Evolutionary conservation across 495 filamentous ascomycete genomes (phyloP).

Genomic region (Melanomma pulvis-pyrius): DNA sequence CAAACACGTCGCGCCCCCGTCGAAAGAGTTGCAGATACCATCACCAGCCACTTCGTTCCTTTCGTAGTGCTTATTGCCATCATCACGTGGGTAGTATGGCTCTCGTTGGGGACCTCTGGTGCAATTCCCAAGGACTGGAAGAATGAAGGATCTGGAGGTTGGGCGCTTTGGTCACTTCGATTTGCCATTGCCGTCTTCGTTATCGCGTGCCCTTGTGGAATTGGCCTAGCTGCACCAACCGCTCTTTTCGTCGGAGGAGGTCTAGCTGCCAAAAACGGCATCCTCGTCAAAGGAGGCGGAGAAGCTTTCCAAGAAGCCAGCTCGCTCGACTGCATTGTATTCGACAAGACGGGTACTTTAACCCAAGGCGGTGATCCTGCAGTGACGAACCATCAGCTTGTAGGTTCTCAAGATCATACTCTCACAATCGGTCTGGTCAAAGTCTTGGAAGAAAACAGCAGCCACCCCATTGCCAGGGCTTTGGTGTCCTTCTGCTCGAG

Average conservation of each 20-base stretch:
- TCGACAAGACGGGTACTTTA: constrained; percentile 95
- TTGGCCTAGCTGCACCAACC: constrained; percentile 89
- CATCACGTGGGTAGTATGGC: constrained; percentile 81
- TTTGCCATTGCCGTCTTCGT: constrained; percentile 97
- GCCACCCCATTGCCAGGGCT: constrained; percentile 84
- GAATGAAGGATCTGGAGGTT: constrained; percentile 68
- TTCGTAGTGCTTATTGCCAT: constrained; percentile 80
- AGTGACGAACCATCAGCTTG: constrained; percentile 70
- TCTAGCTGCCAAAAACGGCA: constrained; percentile 83
- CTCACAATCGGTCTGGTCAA: constrained; percentile 60
- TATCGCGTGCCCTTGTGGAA: constrained; percentile 90
- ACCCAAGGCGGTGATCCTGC: constrained; percentile 81
- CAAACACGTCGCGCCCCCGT: constrained; percentile 86
- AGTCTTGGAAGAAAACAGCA: constrained; percentile 78
- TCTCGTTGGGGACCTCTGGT: constrained; percentile 72
- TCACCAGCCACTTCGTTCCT: constrained; percentile 90
- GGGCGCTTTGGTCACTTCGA: constrained; percentile 84
- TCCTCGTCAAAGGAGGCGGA: constrained; percentile 92
- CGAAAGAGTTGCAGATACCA: constrained; percentile 77
- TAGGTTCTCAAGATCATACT: constrained; percentile 47
- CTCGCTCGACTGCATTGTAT: constrained; percentile 80
- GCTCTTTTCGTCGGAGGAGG: constrained; percentile 91
- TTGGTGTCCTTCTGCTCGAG: constrained; percentile 68
- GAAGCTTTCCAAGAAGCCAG: constrained; percentile 96
- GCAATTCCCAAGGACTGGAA: constrained; percentile 67